Percentiles rank a stretch among this genome's conserved stretches.
Evolutionary conservation across 2,329 filamentous ascomycete genomes (phyloP).

Genomic region (Cordyceps fumosorosea): DNA sequence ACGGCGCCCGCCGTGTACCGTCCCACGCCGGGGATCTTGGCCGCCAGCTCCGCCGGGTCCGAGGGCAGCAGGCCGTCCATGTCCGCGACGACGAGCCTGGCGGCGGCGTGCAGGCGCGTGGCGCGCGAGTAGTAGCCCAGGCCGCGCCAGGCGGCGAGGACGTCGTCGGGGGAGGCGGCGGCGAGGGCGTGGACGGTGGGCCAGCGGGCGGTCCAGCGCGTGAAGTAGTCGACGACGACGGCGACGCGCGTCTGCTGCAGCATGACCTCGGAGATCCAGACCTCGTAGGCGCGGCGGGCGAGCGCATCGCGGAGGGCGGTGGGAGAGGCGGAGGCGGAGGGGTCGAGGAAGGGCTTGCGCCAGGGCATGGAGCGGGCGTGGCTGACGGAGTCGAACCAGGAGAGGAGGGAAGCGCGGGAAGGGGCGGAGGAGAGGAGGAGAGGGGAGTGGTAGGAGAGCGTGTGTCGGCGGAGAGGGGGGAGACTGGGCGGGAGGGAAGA

Average conservation of each 20-base stretch:
- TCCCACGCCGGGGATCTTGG: conserved; percentile 52
- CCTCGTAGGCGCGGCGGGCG: conserved; percentile 53
- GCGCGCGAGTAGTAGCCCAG: conserved; percentile 61
- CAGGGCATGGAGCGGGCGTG: conserved; percentile 48
- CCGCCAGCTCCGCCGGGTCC: conserved; percentile 37
- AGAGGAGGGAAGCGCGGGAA: conserved; percentile 34
- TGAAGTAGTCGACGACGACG: conserved; percentile 58
- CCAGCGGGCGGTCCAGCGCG: conserved; percentile 54
- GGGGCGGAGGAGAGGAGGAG: conserved; percentile 35
- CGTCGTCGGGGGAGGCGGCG: conserved; percentile 45
- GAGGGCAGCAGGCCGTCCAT: conserved; percentile 45
- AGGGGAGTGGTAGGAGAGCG: conserved; percentile 42
- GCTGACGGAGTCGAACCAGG: conserved; percentile 46
- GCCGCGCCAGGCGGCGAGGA: conserved; percentile 53
- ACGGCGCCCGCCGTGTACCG: conserved; percentile 58
- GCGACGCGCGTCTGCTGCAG: conserved; percentile 59
- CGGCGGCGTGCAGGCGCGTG: conserved; percentile 51
- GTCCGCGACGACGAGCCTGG: conserved; percentile 38
- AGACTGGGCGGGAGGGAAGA: background rate
- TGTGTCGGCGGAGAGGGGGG: conserved; percentile 25
- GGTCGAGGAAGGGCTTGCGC: conserved; percentile 52
- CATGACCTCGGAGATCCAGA: conserved; percentile 64
- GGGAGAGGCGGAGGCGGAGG: conserved; percentile 13
- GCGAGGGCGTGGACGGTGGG: conserved; percentile 52
- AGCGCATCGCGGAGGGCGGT: conserved; percentile 28